Base-by-base conservation (phyloP, 2,329 filamentous ascomycete species). In the Septoria petroselini region DNA sequence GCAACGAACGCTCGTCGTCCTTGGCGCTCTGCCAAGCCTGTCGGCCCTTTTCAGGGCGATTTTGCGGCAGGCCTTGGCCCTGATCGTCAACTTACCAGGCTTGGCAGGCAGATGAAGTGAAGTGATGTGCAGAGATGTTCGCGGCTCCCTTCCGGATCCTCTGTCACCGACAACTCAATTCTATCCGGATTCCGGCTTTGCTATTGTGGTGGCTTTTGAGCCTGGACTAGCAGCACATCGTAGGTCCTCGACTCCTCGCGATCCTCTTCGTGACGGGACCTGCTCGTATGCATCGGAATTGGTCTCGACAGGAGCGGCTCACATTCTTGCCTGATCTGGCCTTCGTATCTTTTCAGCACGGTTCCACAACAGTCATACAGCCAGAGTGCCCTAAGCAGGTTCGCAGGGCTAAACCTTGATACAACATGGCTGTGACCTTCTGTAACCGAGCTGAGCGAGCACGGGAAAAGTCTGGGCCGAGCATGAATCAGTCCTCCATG, bases 141-240 rank as follows among this genome's bases (percentile, higher is more conserved):
- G 39, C 14, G 14, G 39, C 19, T 25, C 14, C 40, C 40, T 30
- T 31, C 42, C 42, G 31, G 42, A 46, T 46, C 42, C 18, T 46
- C 42, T 15, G 11, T n/a, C 31, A 45, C 37, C 42, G 15, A 37
- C 21, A 37, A 23, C 42, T 25, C 27, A n/a, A 23, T 23, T 14
- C 33, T 21, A 46, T 14, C 33, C 42, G 42, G 23, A 23, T 45
- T 35, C 33, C 42, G 42, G 42, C 23, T 25, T 38, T 46, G 42
- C 42, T 17, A 35, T 15, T 11, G 21, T 46, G 19, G 17, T 15
- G 34, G 11, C n/a, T 18, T 17, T 18, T 14, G 34, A 17, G n/a
- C 17, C 7, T 17, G 15, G 34, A 3, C 17, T 21, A 18, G 9
- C 21, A 18, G 9, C 21, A 18, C 34, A 2, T 38, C 12, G 15